Conservation (phyloP, 2,329 filamentous ascomycete genomes). For the Fusarium pseudonygamai region DNA sequence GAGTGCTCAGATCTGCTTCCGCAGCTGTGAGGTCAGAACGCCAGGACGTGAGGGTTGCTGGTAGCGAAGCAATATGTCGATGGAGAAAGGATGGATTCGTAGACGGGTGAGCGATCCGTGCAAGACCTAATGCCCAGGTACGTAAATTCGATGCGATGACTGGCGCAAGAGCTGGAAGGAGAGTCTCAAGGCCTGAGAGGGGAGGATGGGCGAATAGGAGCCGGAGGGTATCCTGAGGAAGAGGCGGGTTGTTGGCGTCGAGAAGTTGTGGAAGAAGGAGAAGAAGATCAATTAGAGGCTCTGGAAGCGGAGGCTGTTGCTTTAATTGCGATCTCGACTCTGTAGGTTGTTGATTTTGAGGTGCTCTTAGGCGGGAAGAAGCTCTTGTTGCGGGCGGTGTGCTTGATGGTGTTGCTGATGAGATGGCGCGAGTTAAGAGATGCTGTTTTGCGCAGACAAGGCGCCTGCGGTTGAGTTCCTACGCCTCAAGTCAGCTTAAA, state of each 20-base stretch:
- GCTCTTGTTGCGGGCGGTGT: constrained; percentile 36
- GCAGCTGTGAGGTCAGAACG: constrained; percentile 44
- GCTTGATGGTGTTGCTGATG: constrained; percentile 51
- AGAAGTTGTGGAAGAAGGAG: constrained; percentile 63
- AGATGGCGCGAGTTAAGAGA: constrained; percentile 62
- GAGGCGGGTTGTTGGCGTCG: constrained; percentile 45
- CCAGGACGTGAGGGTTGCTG: constrained; percentile 52
- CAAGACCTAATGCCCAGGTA: constrained; percentile 57
- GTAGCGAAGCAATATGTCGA: constrained; percentile 62
- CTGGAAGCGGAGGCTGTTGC: constrained; percentile 46
- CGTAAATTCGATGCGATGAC: constrained; percentile 62
- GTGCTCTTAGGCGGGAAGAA: constrained; percentile 41
- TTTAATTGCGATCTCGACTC: constrained; percentile 34
- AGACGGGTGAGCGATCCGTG: constrained; percentile 58
- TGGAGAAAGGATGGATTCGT: constrained; percentile 68
- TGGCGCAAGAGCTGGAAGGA: constrained; percentile 58
- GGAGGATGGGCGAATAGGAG: constrained; percentile 62
- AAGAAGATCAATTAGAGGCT: constrained; percentile 63
- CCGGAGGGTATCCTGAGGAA: constrained; percentile 49
- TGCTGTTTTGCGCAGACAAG: constrained; percentile 59
- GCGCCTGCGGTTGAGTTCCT: constrained; percentile 63
- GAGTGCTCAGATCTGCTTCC: constrained; percentile 47
- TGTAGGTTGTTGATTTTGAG: constrained; percentile 30
- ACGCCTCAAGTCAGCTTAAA: neutral
- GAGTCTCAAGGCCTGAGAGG: constrained; percentile 56